Conservation (phyloP, 352 stramenopile species). For the Globisporangium cystogenes region DNA sequence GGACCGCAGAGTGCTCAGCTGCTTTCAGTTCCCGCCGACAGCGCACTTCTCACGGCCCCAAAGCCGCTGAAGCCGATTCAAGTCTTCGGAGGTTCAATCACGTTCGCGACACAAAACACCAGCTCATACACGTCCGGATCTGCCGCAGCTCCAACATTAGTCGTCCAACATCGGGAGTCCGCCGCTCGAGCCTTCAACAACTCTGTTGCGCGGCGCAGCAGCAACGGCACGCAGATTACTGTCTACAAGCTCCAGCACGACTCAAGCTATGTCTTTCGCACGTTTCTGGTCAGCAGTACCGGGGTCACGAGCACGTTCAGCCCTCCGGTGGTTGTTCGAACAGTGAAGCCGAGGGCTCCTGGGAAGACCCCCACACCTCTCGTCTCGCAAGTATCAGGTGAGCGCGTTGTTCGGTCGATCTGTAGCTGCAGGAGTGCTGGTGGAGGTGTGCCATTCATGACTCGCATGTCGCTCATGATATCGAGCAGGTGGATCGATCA, state of each 20-base stretch:
- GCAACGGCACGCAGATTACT: slow-evolving; percentile 12
- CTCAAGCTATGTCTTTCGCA: slow-evolving; percentile 42
- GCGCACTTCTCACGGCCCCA: not conserved
- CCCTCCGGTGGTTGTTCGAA: slow-evolving; percentile 21
- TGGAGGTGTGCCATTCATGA: not conserved
- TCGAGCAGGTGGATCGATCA: slow-evolving; percentile 25
- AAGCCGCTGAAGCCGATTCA: slow-evolving; percentile 6
- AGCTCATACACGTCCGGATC: not conserved
- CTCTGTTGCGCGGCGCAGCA: slow-evolving; percentile 11
- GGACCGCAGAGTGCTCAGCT: slow-evolving; percentile 17
- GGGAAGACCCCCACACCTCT: slow-evolving; percentile 32
- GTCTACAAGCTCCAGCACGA: slow-evolving; percentile 46
- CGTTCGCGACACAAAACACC: slow-evolving; percentile 14
- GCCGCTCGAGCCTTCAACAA: slow-evolving; percentile 14
- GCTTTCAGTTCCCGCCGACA: not conserved
- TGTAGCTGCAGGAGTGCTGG: not conserved
- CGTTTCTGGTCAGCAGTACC: slow-evolving; percentile 15
- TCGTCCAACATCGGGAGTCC: slow-evolving; percentile 31
- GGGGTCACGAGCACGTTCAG: slow-evolving; percentile 21
- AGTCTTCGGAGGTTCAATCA: slow-evolving; percentile 19
- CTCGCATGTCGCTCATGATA: not conserved
- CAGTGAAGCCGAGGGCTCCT: slow-evolving; percentile 15
- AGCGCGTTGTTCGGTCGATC: not conserved
- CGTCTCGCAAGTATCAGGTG: slow-evolving; percentile 35
- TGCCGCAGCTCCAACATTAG: slow-evolving; percentile 5